Percentiles rank a stretch among this genome's conserved stretches.
Evolutionary conservation across 1,284 basidiomycete genomes (phyloP).

Genomic region (Pholiota adiposa): DNA sequence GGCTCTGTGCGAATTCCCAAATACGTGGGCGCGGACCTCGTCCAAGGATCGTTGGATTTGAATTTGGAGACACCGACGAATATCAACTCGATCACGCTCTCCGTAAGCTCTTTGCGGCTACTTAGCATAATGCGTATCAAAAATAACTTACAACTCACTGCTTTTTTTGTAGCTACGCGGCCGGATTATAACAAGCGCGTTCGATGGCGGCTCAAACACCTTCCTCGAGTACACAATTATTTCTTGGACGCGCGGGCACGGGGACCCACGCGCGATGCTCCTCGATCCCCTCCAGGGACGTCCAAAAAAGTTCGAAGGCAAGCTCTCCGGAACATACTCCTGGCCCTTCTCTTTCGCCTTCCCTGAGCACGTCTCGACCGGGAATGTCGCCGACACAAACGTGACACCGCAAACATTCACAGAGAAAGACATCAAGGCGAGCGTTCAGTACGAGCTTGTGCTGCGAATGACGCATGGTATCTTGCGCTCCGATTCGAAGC

Average conservation of each 20-base stretch:
- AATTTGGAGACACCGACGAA: constrained; percentile 32
- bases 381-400: neutral
- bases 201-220: constrained; percentile 27
- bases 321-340: constrained; percentile 34
- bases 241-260: constrained; percentile 36
- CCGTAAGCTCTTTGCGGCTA: constrained; percentile 18
- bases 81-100: constrained; percentile 29
- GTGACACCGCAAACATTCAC: constrained; percentile 36
- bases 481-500: constrained; percentile 39
- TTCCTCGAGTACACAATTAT: constrained; percentile 36
- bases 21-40: constrained; percentile 33
- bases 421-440: constrained; percentile 33
- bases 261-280: constrained; percentile 28
- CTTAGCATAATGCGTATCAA: too few species aligned
- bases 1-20: constrained; percentile 28
- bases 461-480: constrained; percentile 36
- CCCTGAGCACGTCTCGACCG: constrained; percentile 24
- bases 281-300: constrained; percentile 10
- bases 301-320: constrained; percentile 30
- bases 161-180: constrained; percentile 33
- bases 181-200: constrained; percentile 36
- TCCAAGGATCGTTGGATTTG: constrained; percentile 34
- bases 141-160: neutral
- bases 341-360: constrained; percentile 43
- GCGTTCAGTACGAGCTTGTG: constrained; percentile 39